phyloP scores from a whole-genome alignment of 306 rosid species.

The Astragalus glycyphyllos region DNA sequence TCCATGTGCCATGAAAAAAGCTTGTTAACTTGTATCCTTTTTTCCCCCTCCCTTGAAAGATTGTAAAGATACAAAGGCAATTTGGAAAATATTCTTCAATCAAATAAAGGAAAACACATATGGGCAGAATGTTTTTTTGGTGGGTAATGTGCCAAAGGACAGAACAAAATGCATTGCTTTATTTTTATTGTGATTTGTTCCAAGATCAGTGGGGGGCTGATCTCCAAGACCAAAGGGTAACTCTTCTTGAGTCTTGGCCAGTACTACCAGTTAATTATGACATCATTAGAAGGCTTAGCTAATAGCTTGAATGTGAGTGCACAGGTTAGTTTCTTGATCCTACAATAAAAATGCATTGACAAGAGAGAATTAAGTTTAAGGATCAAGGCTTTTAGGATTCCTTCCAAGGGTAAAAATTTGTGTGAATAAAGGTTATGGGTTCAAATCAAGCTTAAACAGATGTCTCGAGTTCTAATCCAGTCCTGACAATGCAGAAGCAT shows the following conservation, averaged over 20 bases:
- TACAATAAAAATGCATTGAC: constrained; percentile 27
- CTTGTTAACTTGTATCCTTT: constrained; percentile 48
- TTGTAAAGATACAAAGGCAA: constrained; percentile 52
- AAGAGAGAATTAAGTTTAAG: constrained; percentile 6
- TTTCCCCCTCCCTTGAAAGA: constrained; percentile 42
- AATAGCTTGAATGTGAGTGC: constrained; percentile 42
- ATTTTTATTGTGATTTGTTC: constrained; percentile 46
- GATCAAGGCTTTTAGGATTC: constrained; percentile 44
- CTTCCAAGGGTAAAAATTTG: constrained; percentile 12
- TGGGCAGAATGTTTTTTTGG: constrained; percentile 56
- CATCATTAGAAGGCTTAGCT: constrained; percentile 29
- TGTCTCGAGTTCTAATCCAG: no score
- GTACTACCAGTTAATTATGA: constrained; percentile 24
- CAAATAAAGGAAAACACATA: constrained; percentile 48
- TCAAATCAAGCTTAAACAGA: no score
- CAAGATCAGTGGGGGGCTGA: constrained; percentile 45
- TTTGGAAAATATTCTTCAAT: constrained; percentile 62
- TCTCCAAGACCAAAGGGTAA: constrained; percentile 24
- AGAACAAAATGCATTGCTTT: constrained; percentile 51
- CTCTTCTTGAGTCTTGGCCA: constrained; percentile 34
- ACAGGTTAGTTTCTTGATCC: constrained; percentile 31
- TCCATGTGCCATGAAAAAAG: constrained; percentile 66
- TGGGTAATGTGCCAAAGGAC: constrained; percentile 55
- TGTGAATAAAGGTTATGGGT: constrained; percentile 12
- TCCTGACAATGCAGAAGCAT: no score